Conservation (phyloP, 768 basidiomycete genomes). For the Favolaschia claudopus region DNA sequence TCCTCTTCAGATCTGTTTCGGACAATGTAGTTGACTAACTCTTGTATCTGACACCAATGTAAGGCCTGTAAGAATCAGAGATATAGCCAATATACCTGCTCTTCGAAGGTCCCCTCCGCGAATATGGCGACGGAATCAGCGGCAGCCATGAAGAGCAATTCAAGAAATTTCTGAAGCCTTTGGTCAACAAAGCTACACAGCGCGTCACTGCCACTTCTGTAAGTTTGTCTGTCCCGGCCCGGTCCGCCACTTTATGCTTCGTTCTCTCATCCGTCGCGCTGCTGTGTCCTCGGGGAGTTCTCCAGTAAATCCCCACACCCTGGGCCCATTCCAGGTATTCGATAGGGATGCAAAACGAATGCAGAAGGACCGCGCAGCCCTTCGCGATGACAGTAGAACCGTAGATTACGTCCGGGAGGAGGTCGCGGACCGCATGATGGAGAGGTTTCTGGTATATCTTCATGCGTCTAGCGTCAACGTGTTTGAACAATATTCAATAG, state of each 20-base stretch:
- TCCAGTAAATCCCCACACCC: slow-evolving; percentile 49
- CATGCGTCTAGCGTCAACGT: slow-evolving; percentile 12
- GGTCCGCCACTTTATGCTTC: slow-evolving; percentile 23
- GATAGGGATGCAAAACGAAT: slow-evolving; percentile 80
- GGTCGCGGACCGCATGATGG: slow-evolving; percentile 89
- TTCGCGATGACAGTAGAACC: slow-evolving; percentile 66
- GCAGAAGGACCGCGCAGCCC: slow-evolving; percentile 81
- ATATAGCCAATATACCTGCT: slow-evolving; percentile 62
- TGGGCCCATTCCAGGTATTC: slow-evolving; percentile 84
- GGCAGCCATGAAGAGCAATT: slow-evolving; percentile 57
- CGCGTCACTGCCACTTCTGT: neutral
- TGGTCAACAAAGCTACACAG: slow-evolving; percentile 47
- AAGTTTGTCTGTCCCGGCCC: too few relatives aligned
- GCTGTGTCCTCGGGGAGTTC: slow-evolving; percentile 55
- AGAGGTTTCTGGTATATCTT: slow-evolving; percentile 80
- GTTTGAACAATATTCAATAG: slow-evolving; percentile 50
- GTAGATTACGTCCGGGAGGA: slow-evolving; percentile 95
- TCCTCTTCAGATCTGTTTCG: slow-evolving; percentile 74
- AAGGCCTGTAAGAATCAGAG: slow-evolving; percentile 1
- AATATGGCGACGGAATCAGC: slow-evolving; percentile 86
- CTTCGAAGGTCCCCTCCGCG: slow-evolving; percentile 88
- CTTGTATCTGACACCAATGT: slow-evolving; percentile 63
- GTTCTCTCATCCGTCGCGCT: slow-evolving; percentile 38
- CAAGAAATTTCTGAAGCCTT: slow-evolving; percentile 31
- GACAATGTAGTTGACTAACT: slow-evolving; percentile 78